Evolutionary conservation across 305 asterid genomes (phyloP), one percentile per base, ranked within the genome.

Genomic region (Ilex paraguariensis): DNA sequence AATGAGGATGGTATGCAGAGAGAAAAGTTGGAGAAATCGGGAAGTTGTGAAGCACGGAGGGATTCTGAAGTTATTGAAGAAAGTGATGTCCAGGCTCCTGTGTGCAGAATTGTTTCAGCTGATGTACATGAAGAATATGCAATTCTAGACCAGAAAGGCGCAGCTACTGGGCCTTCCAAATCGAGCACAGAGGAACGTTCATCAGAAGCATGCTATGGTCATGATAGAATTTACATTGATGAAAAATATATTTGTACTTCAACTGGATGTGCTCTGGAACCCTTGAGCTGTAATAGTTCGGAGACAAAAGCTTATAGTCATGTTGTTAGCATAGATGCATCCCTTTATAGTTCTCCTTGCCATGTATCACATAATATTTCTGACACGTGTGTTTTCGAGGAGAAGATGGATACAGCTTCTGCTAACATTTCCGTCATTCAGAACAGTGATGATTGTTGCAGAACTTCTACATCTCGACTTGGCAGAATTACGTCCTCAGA

Each of bases 171-270:
- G 57, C 58, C 63, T 49, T 48, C 77, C 21, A 46, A 39, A 64
- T 54, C 57, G 53, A 70, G 77, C 57, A 28, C 36, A 6, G 77
- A 64, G 64, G 88, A 64, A 57, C 54, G 55, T 54, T 67, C 75
- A 45, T 63, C 62, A 5, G 63, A 67, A 56, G 52, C 57, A 28
- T 67, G 56, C 62, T 64, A 65, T 58, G 52, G 31, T 39, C 59
- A 57, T 42, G 81, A 77, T 66, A 64, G 56, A 64, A 64, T 59
- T 4, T 62, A 76, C 65, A 64, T 40, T 17, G 70, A 73, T 68
- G 65, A 67, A 56, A 68, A 28, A 4, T 36, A 59, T 61, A 55
- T 21, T 14, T 56, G 69, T 15, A 51, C 42, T 46, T 56, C 62
- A 2, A 48, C 58, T 58, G 74, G 64, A 56, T 28, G 28, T 66